Percentiles rank a stretch among this genome's conserved stretches.
phyloP scores from a whole-genome alignment of 352 stramenopile genomes.

The Phytopythium chamaehyphon region DNA sequence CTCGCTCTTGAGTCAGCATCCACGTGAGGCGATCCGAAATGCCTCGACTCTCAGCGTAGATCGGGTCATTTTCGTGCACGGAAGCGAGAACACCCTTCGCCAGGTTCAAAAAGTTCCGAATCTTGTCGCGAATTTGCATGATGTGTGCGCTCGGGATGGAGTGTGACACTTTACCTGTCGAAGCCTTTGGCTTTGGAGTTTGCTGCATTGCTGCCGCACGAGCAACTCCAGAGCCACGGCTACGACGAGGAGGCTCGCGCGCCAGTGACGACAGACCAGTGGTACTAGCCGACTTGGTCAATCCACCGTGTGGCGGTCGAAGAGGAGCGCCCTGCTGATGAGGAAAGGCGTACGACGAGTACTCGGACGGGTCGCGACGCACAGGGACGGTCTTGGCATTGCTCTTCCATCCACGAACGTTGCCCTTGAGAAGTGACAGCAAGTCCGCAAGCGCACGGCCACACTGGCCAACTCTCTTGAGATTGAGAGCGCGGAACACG shows the following conservation, averaged over 20 bases:
- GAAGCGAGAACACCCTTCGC: slow-evolving; percentile 84
- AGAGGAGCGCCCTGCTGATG: slow-evolving; percentile 40
- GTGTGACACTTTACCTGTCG: slow-evolving; percentile 56
- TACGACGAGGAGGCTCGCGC: slow-evolving; percentile 68
- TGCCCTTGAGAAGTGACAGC: slow-evolving; percentile 61
- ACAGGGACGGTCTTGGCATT: slow-evolving; percentile 80
- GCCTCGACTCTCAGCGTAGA: slow-evolving; percentile 86
- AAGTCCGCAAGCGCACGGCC: slow-evolving; percentile 68
- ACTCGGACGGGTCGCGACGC: slow-evolving; percentile 79
- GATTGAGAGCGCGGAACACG: slow-evolving; percentile 73
- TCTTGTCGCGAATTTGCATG: slow-evolving; percentile 93
- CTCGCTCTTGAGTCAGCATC: slow-evolving; percentile 95
- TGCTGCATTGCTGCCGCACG: slow-evolving; percentile 80
- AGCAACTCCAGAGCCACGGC: slow-evolving; percentile 75
- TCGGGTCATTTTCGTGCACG: slow-evolving; percentile 72
- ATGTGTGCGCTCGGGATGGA: slow-evolving; percentile 79
- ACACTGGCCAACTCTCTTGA: slow-evolving; percentile 63
- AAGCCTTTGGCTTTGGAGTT: slow-evolving; percentile 52
- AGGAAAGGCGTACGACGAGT: slow-evolving; percentile 81
- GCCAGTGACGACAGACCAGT: slow-evolving; percentile 77
- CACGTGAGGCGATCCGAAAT: slow-evolving; percentile 95
- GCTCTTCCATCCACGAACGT: slow-evolving; percentile 68
- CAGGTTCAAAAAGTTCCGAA: slow-evolving; percentile 92
- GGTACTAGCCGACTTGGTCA: slow-evolving; percentile 89
- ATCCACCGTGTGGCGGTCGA: slow-evolving; percentile 32